Evolutionary conservation across 2,329 filamentous ascomycete species (phyloP), one percentile per base, ranked within the genome.

Genomic region (Calonectria hawksworthii): DNA sequence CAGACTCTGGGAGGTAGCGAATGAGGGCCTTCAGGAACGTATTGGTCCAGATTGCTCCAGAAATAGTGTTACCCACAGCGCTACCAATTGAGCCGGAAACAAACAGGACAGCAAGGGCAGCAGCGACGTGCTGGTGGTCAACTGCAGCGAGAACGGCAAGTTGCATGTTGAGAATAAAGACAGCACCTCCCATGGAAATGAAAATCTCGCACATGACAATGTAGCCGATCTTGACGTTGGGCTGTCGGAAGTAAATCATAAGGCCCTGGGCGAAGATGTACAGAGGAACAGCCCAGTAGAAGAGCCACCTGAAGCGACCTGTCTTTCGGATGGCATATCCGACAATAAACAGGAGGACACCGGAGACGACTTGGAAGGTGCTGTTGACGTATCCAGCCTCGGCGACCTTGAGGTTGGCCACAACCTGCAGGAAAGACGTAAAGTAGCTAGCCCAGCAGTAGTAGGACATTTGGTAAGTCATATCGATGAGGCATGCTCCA

Each of bases 71-170:
- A 73, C 88, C 88, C 36, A 89, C 83, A 11, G 87, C 86, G 4
- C 86, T 85, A 44, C 88, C 88, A 2, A 88, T 81, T 14, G 85
- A 86, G 36, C 85, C 87, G 10, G 85, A 83, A 10, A 89, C 85
- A n/a, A 85, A 85, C 1, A 89, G 80, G 26, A 89, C 79, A 0
- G 88, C 87, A 26, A 90, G 84, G 2, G 84, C 86, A 5, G 87
- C 87, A 32, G 90, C 89, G 7, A 92, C 85, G 52, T 91, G 87
- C 67, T 89, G 86, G 66, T 91, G 90, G 72, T 87, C 87, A 21
- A 89, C 88, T 3, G 89, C 87, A 0, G 89, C 86, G 82, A 93
- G 89, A 51, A 92, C 88, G 7, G 90, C 90, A 77, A 93, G 89
- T 74, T 93, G 88, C 76, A 90, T 85, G 70, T 87, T 86, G 23